Percentiles rank a stretch among this genome's conserved stretches.
These are phyloP conservation scores for Chlorella sp. DNA, from an alignment of 139 green algal species.

Conservation along the genomic window DNA sequence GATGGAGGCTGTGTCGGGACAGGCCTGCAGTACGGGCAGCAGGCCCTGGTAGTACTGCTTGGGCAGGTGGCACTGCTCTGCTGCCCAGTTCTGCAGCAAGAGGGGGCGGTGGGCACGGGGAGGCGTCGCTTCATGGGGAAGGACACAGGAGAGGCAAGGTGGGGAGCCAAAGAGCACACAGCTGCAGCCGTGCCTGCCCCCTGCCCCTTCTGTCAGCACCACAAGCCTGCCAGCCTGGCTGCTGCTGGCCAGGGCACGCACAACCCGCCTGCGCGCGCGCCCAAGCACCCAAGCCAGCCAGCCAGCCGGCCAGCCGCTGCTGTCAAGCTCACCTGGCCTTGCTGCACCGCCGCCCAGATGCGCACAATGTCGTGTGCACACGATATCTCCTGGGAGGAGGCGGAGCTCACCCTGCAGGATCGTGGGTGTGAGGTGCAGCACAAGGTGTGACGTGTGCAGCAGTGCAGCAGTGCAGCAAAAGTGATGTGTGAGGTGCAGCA, in stretches of 20 bases:
- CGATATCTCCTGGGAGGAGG: background rate
- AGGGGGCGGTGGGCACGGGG: background rate
- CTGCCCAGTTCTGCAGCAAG: constrained; percentile 11
- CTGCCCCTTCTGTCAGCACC: background rate
- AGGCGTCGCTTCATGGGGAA: background rate
- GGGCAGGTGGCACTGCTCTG: constrained; percentile 24
- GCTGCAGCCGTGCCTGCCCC: background rate
- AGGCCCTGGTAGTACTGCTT: constrained; percentile 32
- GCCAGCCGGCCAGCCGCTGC: too few relatives aligned
- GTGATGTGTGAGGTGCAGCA: too few relatives aligned
- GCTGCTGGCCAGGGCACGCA: too few relatives aligned
- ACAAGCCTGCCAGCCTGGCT: too few relatives aligned
- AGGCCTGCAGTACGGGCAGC: constrained; percentile 30
- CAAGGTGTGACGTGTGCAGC: background rate
- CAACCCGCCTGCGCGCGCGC: background rate
- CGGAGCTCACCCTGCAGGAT: constrained; percentile 4
- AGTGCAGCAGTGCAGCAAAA: background rate
- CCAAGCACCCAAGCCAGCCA: too few relatives aligned
- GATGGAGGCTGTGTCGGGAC: constrained; percentile 19
- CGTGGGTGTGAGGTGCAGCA: background rate
- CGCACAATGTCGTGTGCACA: constrained; percentile 27
- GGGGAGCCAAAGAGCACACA: background rate
- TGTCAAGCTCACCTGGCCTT: background rate
- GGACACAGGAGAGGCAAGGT: background rate
- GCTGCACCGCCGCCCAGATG: constrained; percentile 27